These are phyloP conservation scores for Cyathus striatus DNA, from an alignment of 768 basidiomycete species.

Conservation along the genomic window DNA sequence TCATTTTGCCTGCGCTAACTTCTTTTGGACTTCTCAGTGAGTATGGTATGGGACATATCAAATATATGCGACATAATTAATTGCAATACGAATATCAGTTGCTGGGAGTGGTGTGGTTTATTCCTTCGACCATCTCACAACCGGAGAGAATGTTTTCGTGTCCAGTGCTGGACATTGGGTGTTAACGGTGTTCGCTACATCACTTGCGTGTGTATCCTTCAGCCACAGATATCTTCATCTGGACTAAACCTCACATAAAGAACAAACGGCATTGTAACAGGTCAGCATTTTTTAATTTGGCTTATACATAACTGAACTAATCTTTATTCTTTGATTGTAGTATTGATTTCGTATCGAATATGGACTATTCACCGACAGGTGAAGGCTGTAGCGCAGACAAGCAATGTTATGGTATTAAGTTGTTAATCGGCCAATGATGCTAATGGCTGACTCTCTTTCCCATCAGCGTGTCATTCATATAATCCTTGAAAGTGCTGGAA, in stretches of 20 bases:
- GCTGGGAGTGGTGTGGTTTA: background rate
- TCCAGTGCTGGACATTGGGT: background rate
- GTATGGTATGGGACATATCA: background rate
- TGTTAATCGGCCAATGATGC: background rate
- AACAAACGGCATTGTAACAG: background rate
- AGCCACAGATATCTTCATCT: background rate
- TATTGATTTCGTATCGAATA: background rate
- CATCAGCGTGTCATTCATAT: background rate
- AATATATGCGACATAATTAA: background rate
- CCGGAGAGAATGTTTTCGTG: background rate
- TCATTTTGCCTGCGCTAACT: background rate
- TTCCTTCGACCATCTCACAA: background rate
- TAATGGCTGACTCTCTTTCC: background rate
- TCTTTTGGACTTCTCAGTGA: background rate
- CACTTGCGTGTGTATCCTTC: background rate
- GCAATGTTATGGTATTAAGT: background rate
- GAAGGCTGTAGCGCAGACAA: background rate
- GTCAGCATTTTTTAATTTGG: background rate
- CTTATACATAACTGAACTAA: background rate
- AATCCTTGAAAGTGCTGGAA: conserved; percentile 1
- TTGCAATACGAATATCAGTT: background rate
- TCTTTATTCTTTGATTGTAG: background rate
- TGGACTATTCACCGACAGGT: background rate
- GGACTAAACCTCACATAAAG: background rate
- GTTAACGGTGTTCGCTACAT: background rate